Evolutionary conservation across 192 early-diverging fungal genomes (phyloP), one percentile per base, ranked within the genome.

Genomic region (Geosiphon pyriformis): DNA sequence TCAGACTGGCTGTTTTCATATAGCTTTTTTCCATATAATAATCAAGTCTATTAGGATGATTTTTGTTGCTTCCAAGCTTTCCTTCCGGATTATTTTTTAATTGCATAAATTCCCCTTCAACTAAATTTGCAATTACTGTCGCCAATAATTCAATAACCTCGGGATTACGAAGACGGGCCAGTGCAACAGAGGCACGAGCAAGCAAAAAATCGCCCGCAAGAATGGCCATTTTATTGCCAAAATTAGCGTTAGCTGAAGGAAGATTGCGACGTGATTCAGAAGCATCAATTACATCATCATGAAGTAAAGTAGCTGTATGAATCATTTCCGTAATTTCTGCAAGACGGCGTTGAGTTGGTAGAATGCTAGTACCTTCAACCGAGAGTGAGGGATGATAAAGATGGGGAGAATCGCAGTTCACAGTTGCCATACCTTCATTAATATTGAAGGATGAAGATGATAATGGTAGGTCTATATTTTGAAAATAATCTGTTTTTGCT

Each of bases 321-420:
- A 98, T 98, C 90, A 98, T 94, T 75, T 98, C 96, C 0, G 91
- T 91, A 59, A 98, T 96, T 75, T 98, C 96, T 4, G 94, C 94
- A 51, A 98, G 81, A 8, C 96, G 86, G 17, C 92, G 82, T 57
- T 98, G 96, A 27, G 92, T 86, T 8, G 92, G 89, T 54, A 96
- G 76, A 37, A 98, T 91, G 2, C 49, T 70, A 66, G 26, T 69
- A 53, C 26, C 51, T n/a, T 22, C 69, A 67, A 72, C 69, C 61
- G 23, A 70, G 23, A 32, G 59, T 61, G 66, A 68, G 35, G 59
- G 42, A 46, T 31, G 26, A 51, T 46, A 66, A 20, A 47, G 30
- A 23, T 52, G 2, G 61, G 49, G 31, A 62, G 54, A 20, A 46
- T 63, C 15, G 30, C 48, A 32, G 4, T 26, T 67, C n/a, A n/a